A percentile compares a stretch with the other conserved stretches of the same genome.
phyloP scores from a whole-genome alignment of 352 stramenopile species.

The Lagenidium giganteum region DNA sequence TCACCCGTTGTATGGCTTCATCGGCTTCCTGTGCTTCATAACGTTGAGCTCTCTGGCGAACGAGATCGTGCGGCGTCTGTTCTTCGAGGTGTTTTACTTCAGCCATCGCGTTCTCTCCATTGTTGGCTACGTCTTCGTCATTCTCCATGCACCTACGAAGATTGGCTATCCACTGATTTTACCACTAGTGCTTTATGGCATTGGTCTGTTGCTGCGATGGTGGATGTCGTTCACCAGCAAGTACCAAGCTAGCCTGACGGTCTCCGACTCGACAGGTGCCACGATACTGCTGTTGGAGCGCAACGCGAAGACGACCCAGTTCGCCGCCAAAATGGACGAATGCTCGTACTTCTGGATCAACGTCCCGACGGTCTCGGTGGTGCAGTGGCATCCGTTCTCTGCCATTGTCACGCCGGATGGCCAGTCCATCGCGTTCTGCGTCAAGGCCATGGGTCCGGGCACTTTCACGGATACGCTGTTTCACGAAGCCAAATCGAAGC shows the following conservation, averaged over 20 bases:
- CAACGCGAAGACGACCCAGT: conserved; percentile 47
- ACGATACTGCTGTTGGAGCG: conserved; percentile 54
- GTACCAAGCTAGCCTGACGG: conserved; percentile 37
- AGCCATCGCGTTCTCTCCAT: conserved; percentile 66
- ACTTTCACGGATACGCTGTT: conserved; percentile 53
- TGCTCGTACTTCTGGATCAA: conserved; percentile 79
- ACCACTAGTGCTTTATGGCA: conserved; percentile 54
- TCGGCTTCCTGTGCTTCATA: conserved; percentile 57
- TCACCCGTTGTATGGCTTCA: conserved; percentile 51
- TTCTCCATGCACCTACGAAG: conserved; percentile 55
- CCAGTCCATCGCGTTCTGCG: conserved; percentile 76
- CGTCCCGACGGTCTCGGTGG: conserved; percentile 51
- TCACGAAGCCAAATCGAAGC: conserved; percentile 32
- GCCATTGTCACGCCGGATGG: conserved; percentile 64
- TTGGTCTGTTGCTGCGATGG: conserved; percentile 53
- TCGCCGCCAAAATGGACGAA: conserved; percentile 47
- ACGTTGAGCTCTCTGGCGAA: conserved; percentile 44
- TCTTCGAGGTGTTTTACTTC: conserved; percentile 79
- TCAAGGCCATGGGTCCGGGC: conserved; percentile 45
- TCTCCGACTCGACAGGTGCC: conserved; percentile 29
- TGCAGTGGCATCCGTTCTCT: conserved; percentile 81
- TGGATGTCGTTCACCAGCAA: conserved; percentile 32
- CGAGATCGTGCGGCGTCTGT: conserved; percentile 58
- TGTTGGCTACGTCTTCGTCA: conserved; percentile 69
- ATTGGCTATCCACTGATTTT: conserved; percentile 54